phyloP scores from a whole-genome alignment of 1,139 yeast genomes.

The Scheffersomyces quercinus region DNA sequence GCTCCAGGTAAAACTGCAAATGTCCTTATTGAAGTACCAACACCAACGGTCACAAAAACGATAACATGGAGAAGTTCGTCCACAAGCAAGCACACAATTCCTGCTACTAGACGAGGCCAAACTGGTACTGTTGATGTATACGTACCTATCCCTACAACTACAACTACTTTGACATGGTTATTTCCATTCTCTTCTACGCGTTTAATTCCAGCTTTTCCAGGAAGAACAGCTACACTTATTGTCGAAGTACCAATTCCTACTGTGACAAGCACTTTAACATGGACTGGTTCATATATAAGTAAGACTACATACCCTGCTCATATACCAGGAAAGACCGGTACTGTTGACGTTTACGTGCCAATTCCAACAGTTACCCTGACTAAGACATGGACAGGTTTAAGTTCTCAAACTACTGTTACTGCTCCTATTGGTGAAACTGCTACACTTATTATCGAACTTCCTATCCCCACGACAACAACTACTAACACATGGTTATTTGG shows the following conservation, averaged over 20 bases:
- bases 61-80: slow-evolving; percentile 14
- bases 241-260: slow-evolving; percentile 21
- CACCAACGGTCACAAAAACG: slow-evolving; percentile 19
- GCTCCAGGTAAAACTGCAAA: slow-evolving; percentile 2
- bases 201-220: slow-evolving; percentile 1
- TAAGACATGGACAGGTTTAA: slow-evolving; percentile 11
- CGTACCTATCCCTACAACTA: slow-evolving; percentile 13
- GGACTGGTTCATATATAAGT: slow-evolving; percentile 13
- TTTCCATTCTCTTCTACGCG: slow-evolving; percentile 4
- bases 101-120: slow-evolving; percentile 12
- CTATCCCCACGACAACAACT: slow-evolving; percentile 5
- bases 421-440: slow-evolving; percentile 10
- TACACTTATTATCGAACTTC: slow-evolving; percentile 8
- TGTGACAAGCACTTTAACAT: slow-evolving; percentile 15
- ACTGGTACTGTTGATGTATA: slow-evolving; percentile 18
- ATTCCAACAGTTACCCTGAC: slow-evolving; percentile 14
- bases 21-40: slow-evolving; percentile 15
- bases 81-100: slow-evolving; percentile 11
- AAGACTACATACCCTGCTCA: slow-evolving; percentile 12
- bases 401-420: slow-evolving; percentile 7
- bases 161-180: slow-evolving; percentile 14
- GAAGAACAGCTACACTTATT: slow-evolving; percentile 16
- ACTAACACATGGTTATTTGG: neutral
- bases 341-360: slow-evolving; percentile 16
- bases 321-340: slow-evolving; percentile 17